Evolutionary conservation across 2,329 filamentous ascomycete species (phyloP), one percentile per base, ranked within the genome.

Genomic region (Thermomyces lanuginosus): DNA sequence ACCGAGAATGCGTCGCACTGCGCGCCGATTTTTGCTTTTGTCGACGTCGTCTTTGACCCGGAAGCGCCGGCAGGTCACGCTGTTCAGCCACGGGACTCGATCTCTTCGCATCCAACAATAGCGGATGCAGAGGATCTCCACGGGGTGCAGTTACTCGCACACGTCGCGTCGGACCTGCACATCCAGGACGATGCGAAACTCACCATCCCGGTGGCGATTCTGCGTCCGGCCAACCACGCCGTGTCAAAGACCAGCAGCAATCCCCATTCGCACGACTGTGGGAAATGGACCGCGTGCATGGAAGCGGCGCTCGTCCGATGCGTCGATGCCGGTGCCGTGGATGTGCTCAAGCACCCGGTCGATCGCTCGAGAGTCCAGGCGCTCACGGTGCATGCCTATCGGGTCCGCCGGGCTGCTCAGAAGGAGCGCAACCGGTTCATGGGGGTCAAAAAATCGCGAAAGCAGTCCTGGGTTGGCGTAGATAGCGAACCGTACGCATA

Each of bases 391-490:
- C 82, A 86, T 48, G 82, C 79, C 22, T 92, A 91, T 55, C 74
- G 77, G 41, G 72, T 76, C 24, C 76, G 80, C 44, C 79, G 79
- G 49, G 73, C 83, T 41, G 76, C 78, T 12, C 63, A 69, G 17
- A 72, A 69, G 43, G 77, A 84, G 43, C 74, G 82, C 44, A 66
- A 76, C 32, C 69, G 72, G 10, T 66, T 83, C 34, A 48, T 83
- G 30, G 76, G 78, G 33, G 62, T 76, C 32, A 76, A 76, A 44
- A 72, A 76, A 39, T 72, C 75, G 22, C 69, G 83, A 29, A 91
- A 91, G 51, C 70, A 82, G 28, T 92, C 84, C 0, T 92, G 84
- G 84, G 82, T 92, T 21, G 83, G 84, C 14, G 67, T 91, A 7
- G 71, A 80, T 43, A 79, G 86, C 39, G 70, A 81, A 40, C 82